Percentiles rank a stretch among this genome's conserved stretches.
Conservation (phyloP, 2,329 filamentous ascomycete species). For the Aspergillus sp. region DNA sequence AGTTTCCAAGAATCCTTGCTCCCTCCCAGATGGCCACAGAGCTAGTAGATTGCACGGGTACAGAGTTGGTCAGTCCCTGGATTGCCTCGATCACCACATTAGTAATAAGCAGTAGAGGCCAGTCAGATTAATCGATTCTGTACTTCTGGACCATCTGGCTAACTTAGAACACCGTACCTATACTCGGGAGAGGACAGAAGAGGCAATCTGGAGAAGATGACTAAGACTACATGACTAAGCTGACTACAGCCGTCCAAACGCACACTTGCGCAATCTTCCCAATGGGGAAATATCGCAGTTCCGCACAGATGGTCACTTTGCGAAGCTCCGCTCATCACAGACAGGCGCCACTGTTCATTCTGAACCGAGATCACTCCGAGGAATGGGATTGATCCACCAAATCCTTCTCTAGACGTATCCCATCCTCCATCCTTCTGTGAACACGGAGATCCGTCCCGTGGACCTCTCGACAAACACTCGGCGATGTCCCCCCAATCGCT, state of each 20-base stretch:
- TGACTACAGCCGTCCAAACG: constrained; percentile 6
- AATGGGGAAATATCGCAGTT: constrained; percentile 20
- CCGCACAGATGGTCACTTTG: constrained; percentile 14
- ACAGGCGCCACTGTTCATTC: neutral
- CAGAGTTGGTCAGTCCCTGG: neutral
- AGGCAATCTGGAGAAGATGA: neutral
- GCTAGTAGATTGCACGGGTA: neutral
- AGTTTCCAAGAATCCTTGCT: too few species aligned
- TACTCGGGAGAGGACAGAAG: too few species aligned
- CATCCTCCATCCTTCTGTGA: constrained; percentile 1
- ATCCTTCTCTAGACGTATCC: neutral
- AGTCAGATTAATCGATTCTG: too few species aligned
- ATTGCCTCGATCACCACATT: neutral
- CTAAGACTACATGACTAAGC: neutral
- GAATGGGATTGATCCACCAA: neutral
- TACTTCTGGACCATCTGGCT: too few species aligned
- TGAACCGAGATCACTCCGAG: neutral
- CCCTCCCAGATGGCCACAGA: too few species aligned
- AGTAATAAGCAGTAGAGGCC: neutral
- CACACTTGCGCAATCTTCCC: constrained; percentile 14
- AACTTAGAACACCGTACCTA: too few species aligned
- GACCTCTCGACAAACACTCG: constrained; percentile 16
- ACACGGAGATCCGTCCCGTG: neutral
- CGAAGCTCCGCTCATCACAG: neutral
- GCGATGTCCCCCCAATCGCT: constrained; percentile 48